Evolutionary conservation across 2,329 filamentous ascomycete species (phyloP).

Genomic region (Metarhizium robertsii): DNA sequence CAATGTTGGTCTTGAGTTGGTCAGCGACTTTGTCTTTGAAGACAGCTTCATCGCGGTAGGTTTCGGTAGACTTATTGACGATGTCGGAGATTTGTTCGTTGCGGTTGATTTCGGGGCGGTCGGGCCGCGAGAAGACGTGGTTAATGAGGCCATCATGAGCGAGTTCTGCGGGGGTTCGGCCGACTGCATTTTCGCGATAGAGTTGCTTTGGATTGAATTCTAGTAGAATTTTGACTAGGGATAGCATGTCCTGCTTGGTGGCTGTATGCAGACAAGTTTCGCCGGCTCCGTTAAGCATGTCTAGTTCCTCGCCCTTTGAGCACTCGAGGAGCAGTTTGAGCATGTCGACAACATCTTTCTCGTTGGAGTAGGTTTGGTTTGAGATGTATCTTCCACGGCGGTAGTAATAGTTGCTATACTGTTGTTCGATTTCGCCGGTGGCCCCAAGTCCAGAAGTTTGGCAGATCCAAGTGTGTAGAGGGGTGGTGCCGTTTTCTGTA

Average conservation of each 20-base stretch:
- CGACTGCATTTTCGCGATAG: constrained; percentile 66
- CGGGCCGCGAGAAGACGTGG: constrained; percentile 21
- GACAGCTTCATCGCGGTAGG: constrained; percentile 1
- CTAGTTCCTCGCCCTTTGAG: constrained; percentile 45
- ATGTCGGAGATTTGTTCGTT: constrained; percentile 7
- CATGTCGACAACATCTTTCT: constrained; percentile 27
- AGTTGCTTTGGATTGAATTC: constrained; percentile 49
- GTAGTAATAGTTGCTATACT: constrained; percentile 7
- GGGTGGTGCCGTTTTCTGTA: constrained; percentile 45
- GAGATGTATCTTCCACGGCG: constrained; percentile 1
- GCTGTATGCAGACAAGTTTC: constrained; percentile 56
- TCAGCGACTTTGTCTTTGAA: constrained; percentile 10
- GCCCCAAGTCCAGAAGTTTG: constrained; percentile 13
- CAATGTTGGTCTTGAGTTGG: constrained; percentile 12
- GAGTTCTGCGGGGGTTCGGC: constrained; percentile 62
- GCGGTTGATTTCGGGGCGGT: not conserved
- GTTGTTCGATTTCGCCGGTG: constrained; percentile 3
- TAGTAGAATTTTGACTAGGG: constrained; percentile 37
- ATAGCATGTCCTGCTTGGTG: constrained; percentile 28
- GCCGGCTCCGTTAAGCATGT: constrained; percentile 53
- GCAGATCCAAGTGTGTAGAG: constrained; percentile 52
- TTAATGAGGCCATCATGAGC: constrained; percentile 45
- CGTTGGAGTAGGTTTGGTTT: constrained; percentile 13
- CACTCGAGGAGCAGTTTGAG: constrained; percentile 43
- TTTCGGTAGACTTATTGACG: constrained; percentile 3